Percentiles rank a stretch among this genome's conserved stretches.
Conservation (phyloP, 2,329 filamentous ascomycete genomes). For the Rhinocladiella mackenziei region DNA sequence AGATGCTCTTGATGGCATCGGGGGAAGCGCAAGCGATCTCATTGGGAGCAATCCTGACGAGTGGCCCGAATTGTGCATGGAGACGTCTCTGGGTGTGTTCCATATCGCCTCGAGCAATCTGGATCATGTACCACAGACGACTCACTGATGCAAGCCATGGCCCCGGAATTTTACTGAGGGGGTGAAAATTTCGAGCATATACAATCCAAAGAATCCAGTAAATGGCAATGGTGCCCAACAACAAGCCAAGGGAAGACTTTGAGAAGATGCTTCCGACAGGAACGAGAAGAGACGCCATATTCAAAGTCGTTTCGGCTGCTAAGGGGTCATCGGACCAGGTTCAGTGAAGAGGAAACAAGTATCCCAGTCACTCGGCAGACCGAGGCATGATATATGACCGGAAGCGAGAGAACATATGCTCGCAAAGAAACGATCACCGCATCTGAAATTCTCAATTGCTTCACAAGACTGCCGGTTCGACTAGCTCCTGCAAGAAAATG, state of each 20-base stretch:
- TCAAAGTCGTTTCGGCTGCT: not conserved
- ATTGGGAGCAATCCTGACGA: conserved; percentile 41
- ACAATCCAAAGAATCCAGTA: conserved; percentile 29
- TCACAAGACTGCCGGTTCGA: no score
- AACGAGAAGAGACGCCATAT: not conserved
- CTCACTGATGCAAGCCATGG: conserved; percentile 32
- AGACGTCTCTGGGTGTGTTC: conserved; percentile 28
- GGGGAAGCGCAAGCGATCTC: conserved; percentile 32
- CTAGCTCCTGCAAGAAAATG: no score
- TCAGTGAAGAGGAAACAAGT: no score
- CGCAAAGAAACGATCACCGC: no score
- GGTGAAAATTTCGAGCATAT: conserved; percentile 30
- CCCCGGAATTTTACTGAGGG: conserved; percentile 32
- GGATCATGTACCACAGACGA: conserved; percentile 30
- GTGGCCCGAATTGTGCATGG: conserved; percentile 21
- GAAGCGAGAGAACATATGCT: no score
- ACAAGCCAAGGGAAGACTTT: not conserved
- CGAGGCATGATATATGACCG: no score
- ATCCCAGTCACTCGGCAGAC: no score
- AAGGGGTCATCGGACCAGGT: no score
- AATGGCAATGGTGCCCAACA: conserved; percentile 9
- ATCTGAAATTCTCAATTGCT: no score
- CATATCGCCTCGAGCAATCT: conserved; percentile 27
- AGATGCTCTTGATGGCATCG: conserved; percentile 30
- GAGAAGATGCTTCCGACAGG: conserved; percentile 4